A percentile compares a stretch with the other conserved stretches of the same genome.
phyloP scores from a whole-genome alignment of 208 protist species.

The Wallacemonas collosoma region DNA sequence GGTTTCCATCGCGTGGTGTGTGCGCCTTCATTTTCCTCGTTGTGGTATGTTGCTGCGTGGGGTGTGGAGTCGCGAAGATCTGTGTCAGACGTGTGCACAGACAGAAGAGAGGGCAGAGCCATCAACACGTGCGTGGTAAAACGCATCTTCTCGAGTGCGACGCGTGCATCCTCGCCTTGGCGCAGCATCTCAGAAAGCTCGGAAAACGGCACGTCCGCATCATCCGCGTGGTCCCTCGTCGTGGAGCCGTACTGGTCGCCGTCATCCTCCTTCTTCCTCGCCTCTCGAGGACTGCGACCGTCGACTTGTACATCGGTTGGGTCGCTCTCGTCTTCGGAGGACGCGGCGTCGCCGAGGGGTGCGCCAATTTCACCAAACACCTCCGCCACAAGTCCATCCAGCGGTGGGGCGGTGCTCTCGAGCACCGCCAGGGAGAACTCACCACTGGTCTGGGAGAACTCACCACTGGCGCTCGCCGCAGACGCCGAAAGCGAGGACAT shows the following conservation, averaged over 20 bases:
- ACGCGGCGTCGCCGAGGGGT: constrained; percentile 25
- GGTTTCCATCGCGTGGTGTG: neutral
- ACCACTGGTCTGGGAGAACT: no score
- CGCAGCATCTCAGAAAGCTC: constrained; percentile 59
- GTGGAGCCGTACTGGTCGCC: no score
- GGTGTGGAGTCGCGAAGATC: neutral
- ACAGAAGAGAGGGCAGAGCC: constrained; percentile 30
- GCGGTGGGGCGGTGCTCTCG: neutral
- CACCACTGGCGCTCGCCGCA: no score
- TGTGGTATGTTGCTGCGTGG: no score
- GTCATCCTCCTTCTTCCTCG: no score
- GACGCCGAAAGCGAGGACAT: no score
- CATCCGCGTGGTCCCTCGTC: neutral
- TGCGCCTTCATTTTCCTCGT: neutral
- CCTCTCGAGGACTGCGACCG: no score
- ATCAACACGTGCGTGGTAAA: constrained; percentile 36
- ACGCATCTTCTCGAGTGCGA: constrained; percentile 46
- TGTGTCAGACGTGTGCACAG: neutral
- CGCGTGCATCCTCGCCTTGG: constrained; percentile 31
- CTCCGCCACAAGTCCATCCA: constrained; percentile 23
- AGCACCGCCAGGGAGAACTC: neutral
- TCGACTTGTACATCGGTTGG: no score
- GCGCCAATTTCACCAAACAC: constrained; percentile 42
- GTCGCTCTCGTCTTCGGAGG: constrained; percentile 9
- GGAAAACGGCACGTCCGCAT: constrained; percentile 44